Evolutionary conservation across 495 filamentous ascomycete species (phyloP), one percentile per base, ranked within the genome.

Genomic region (Podospora comata): DNA sequence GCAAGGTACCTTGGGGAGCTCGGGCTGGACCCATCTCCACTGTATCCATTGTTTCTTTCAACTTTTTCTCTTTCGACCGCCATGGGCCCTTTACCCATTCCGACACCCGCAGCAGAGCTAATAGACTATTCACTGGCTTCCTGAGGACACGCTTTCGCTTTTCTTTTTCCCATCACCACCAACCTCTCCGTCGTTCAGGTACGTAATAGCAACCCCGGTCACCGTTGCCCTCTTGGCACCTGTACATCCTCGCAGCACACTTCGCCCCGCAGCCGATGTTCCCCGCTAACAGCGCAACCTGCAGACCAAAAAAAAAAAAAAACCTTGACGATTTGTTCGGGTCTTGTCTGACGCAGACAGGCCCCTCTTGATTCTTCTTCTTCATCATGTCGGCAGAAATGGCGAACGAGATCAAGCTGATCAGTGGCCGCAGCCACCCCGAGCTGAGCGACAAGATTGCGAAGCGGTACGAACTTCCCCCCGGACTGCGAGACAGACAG

Each of bases 351-450:
- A 60, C 61, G 61, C 72, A 57, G 68, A 64, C 66, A 34, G 71
- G 59, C 66, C 63, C 62, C 56, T n/a, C 62, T 54, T 48, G 55
- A 68, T 30, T 63, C 60, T 70, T 63, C 64, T 70, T 30, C 58
- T 59, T 61, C 70, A 74, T 67, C 67, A 79, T 79, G 77, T 77
- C 75, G 77, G 79, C 76, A 76, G 81, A 83, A 72, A 84, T 84
- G 82, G 81, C 82, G 66, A 98, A 98, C 85, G 94, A 93, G 61
- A 96, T 98, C 82, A 98, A 98, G 81, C 81, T 98, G 71, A 86
- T 98, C 77, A 95, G 94, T 74, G 94, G 94, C 73, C 96, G 94
- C 80, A 96, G 94, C 80, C 94, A 99, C 80, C 95, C 94, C 13
- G 86, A 91, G 74, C 87, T 99, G 66, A 93, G 94, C 55, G 90